Conservation (phyloP, 2,329 filamentous ascomycete species). For the Fusarium albidum region DNA sequence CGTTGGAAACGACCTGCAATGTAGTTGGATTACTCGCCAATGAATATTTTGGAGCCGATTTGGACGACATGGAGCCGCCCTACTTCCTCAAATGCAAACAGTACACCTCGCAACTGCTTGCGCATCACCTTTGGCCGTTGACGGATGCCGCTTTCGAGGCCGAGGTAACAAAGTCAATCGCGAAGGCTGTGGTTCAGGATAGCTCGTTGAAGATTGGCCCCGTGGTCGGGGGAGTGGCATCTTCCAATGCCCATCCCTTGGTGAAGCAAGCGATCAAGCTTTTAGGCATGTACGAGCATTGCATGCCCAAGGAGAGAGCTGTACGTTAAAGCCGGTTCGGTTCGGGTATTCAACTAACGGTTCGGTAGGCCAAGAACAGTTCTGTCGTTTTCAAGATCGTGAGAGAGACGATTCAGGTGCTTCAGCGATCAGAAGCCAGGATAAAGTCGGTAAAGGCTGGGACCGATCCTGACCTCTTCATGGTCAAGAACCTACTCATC, state of each 20-base stretch:
- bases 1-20: conserved; percentile 61
- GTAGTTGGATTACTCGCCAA: conserved; percentile 66
- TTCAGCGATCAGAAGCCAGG: conserved; percentile 77
- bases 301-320: conserved; percentile 70
- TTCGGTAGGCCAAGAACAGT: conserved; percentile 54
- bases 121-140: conserved; percentile 66
- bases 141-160: conserved; percentile 63
- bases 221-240: conserved; percentile 56
- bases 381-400: conserved; percentile 75
- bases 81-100: conserved; percentile 63
- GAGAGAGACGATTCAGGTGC: conserved; percentile 84
- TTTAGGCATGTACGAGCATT: conserved; percentile 68
- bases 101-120: conserved; percentile 62
- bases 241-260: conserved; percentile 66
- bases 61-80: conserved; percentile 65
- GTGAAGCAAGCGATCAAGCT: conserved; percentile 67
- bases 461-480: conserved; percentile 85
- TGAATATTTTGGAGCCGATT: conserved; percentile 64
- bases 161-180: conserved; percentile 63
- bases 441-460: conserved; percentile 69
- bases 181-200: conserved; percentile 56
- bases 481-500: conserved; percentile 92
- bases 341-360: conserved; percentile 20
- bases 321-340: conserved; percentile 50
- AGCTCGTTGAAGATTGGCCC: conserved; percentile 60